Evolutionary conservation across 129 eudicot genomes (phyloP).

Genomic region (Scalesia atractyloides): DNA sequence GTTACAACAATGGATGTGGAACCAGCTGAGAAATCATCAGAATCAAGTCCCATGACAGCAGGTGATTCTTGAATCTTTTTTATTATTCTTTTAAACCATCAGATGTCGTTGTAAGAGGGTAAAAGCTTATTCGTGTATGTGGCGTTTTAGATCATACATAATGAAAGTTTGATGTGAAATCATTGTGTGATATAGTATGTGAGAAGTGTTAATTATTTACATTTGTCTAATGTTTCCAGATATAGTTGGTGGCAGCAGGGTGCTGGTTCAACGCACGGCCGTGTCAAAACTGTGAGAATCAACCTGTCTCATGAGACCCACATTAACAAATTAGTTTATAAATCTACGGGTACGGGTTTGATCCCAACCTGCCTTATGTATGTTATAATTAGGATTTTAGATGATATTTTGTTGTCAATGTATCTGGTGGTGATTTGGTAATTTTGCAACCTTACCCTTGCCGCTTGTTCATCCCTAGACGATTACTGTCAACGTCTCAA

Average conservation of each 20-base stretch:
- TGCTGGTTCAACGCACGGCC: slow-evolving; percentile 15
- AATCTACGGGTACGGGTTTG: background rate
- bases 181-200: slow-evolving; percentile 15
- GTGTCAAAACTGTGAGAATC: slow-evolving; percentile 21
- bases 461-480: no score
- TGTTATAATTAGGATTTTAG: background rate
- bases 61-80: slow-evolving; percentile 37
- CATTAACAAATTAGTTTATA: background rate
- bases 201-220: slow-evolving; percentile 14
- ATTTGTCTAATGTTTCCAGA: slow-evolving; percentile 23
- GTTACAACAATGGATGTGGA: slow-evolving; percentile 65
- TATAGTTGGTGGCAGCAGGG: slow-evolving; percentile 13
- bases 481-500: no score
- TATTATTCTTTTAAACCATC: slow-evolving; percentile 19
- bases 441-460: no score
- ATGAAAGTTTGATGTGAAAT: slow-evolving; percentile 22
- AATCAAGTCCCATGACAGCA: slow-evolving; percentile 48
- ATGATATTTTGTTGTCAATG: background rate
- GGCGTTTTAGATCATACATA: slow-evolving; percentile 10
- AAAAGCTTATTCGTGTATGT: background rate
- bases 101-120: slow-evolving; percentile 29
- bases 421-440: no score
- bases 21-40: slow-evolving; percentile 53
- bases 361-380: background rate
- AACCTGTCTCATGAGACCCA: background rate